Evolutionary conservation across 2,329 filamentous ascomycete species (phyloP).

Genomic region (Colletotrichum sp.): DNA sequence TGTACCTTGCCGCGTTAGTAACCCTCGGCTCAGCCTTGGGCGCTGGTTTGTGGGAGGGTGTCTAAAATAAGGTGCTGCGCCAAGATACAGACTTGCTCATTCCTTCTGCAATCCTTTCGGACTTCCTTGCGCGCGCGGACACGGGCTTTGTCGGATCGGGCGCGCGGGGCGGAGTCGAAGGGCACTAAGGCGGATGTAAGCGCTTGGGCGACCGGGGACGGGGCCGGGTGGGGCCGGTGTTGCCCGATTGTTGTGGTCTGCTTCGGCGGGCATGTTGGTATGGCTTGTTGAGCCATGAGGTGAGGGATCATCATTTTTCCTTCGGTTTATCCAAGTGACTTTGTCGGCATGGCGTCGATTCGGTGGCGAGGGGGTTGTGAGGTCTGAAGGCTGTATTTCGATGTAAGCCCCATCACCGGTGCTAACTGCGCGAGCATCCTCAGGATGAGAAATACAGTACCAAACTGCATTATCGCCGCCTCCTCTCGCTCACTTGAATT

Average conservation of each 20-base stretch:
- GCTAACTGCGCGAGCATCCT: background rate
- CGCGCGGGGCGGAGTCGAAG: background rate
- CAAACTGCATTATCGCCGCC: background rate
- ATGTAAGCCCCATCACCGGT: background rate
- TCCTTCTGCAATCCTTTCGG: background rate
- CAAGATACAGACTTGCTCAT: background rate
- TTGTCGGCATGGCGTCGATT: background rate
- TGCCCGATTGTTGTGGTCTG: background rate
- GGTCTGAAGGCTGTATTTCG: background rate
- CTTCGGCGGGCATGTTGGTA: background rate
- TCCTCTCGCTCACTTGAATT: too few species aligned
- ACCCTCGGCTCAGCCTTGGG: background rate
- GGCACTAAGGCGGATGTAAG: background rate
- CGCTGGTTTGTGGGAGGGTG: background rate
- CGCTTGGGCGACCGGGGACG: background rate
- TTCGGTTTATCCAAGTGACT: accelerated
- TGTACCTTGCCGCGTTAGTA: background rate
- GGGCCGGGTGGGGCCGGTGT: background rate
- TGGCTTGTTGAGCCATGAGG: accelerated
- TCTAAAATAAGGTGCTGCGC: background rate
- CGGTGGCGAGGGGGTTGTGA: background rate
- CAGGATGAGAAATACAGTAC: background rate
- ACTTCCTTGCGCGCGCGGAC: background rate
- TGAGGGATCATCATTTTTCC: background rate
- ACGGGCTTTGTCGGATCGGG: background rate